These are phyloP conservation scores for Melaleuca quinquenervia DNA, from an alignment of 345 rosid species.

Conservation along the genomic window DNA sequence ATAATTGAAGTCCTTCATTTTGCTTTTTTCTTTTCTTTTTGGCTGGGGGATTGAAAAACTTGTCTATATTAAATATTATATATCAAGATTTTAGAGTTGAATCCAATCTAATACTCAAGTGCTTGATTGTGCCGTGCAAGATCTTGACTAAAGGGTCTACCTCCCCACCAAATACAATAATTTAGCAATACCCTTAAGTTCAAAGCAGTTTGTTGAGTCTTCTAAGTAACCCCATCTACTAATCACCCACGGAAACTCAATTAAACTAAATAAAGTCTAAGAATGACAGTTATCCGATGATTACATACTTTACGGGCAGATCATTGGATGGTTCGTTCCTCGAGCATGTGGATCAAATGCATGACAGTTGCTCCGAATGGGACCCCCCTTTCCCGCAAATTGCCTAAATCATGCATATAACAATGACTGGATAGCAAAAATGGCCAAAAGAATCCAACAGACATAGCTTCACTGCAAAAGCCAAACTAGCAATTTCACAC, in stretches of 20 bases:
- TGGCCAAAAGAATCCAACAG: constrained; percentile 16
- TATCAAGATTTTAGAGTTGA: not conserved
- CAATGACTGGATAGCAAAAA: constrained; percentile 13
- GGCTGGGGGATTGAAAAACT: not conserved
- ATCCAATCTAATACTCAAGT: not conserved
- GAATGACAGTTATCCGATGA: not conserved
- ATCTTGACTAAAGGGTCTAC: not conserved
- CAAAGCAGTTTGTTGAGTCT: not conserved
- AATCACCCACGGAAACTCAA: constrained; percentile 2
- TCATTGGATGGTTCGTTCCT: not conserved
- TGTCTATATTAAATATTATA: not conserved
- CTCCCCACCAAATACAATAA: not conserved
- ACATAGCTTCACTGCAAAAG: constrained; percentile 24
- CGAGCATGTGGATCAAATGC: constrained; percentile 13
- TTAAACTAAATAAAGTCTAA: not conserved
- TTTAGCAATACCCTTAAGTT: not conserved
- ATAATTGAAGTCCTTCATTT: not conserved
- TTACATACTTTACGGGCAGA: not conserved
- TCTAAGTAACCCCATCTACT: not conserved
- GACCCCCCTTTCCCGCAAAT: constrained; percentile 5
- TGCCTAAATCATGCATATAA: constrained; percentile 14
- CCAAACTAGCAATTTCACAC: constrained; percentile 17
- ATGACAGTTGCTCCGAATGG: constrained; percentile 15
- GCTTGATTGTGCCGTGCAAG: not conserved
- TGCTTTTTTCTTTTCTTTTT: not conserved